These are phyloP conservation scores for Trichoderma breve DNA, from an alignment of 2,329 filamentous ascomycete genomes.

Conservation along the genomic window DNA sequence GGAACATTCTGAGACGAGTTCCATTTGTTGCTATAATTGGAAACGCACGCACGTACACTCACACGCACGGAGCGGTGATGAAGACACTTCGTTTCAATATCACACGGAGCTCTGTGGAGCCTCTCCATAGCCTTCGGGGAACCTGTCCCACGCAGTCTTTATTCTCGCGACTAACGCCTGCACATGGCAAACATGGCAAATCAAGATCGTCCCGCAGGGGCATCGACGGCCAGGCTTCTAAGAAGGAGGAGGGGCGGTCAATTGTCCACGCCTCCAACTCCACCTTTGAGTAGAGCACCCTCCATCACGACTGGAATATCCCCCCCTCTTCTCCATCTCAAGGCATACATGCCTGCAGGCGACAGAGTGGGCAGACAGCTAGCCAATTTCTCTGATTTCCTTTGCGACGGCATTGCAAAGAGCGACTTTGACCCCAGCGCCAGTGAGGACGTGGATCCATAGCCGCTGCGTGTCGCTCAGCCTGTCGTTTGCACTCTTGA, in stretches of 20 bases:
- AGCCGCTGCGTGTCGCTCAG: slow-evolving; percentile 93
- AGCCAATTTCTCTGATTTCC: slow-evolving; percentile 47
- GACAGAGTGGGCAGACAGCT: slow-evolving; percentile 20
- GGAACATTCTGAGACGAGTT: slow-evolving; percentile 21
- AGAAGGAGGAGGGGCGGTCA: neutral
- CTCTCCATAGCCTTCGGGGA: slow-evolving; percentile 12
- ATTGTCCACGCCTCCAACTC: slow-evolving; percentile 15
- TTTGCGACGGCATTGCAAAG: slow-evolving; percentile 65
- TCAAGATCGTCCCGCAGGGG: slow-evolving; percentile 16
- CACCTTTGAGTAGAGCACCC: slow-evolving; percentile 3
- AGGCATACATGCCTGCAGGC: slow-evolving; percentile 1
- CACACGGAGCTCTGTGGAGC: slow-evolving; percentile 14
- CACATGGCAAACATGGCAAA: slow-evolving; percentile 21
- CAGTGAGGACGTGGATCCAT: slow-evolving; percentile 92
- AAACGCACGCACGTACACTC: neutral
- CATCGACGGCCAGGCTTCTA: neutral
- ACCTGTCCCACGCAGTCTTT: slow-evolving; percentile 3
- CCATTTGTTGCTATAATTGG: slow-evolving; percentile 21
- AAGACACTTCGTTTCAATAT: neutral
- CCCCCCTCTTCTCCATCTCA: neutral
- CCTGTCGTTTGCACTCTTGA: slow-evolving; percentile 85
- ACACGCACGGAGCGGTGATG: neutral
- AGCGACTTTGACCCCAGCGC: slow-evolving; percentile 82
- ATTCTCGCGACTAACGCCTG: neutral
- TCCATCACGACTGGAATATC: slow-evolving; percentile 3